phyloP scores from a whole-genome alignment of 2,329 filamentous ascomycete genomes.

The Dactylellina sp. region DNA sequence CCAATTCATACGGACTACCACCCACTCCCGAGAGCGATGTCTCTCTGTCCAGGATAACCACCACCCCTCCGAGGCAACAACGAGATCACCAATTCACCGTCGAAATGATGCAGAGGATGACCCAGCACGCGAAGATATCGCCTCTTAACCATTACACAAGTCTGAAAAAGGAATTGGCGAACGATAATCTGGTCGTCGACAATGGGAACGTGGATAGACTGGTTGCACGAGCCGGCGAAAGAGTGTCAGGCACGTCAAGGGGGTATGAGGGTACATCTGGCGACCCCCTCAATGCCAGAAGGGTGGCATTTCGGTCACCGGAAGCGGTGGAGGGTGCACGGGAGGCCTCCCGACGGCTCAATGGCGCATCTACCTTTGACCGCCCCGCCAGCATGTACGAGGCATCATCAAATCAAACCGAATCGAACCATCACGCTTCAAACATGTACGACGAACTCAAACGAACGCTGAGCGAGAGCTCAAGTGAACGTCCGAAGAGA shows the following conservation, averaged over 20 bases:
- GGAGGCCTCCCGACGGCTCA: conserved; percentile 48
- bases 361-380: conserved; percentile 43
- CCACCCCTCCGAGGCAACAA: conserved; percentile 43
- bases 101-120: conserved; percentile 56
- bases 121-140: conserved; percentile 54
- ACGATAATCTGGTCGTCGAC: conserved; percentile 50
- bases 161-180: conserved; percentile 36
- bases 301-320: conserved; percentile 47
- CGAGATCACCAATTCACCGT: conserved; percentile 51
- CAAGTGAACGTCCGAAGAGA: conserved; percentile 51
- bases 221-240: conserved; percentile 47
- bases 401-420: conserved; percentile 27
- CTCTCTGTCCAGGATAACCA: conserved; percentile 33
- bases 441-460: conserved; percentile 54
- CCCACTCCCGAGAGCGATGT: conserved; percentile 55
- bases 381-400: conserved; percentile 45
- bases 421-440: conserved; percentile 15
- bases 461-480: conserved; percentile 49
- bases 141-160: conserved; percentile 43
- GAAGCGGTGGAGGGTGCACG: conserved; percentile 50
- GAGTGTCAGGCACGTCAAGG: conserved; percentile 24
- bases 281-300: conserved; percentile 23
- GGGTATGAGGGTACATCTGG: conserved; percentile 24
- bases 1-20: conserved; percentile 52
- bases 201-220: conserved; percentile 42